Evolutionary conservation across 768 basidiomycete species (phyloP).

Genomic region (Mycena leptocephala): DNA sequence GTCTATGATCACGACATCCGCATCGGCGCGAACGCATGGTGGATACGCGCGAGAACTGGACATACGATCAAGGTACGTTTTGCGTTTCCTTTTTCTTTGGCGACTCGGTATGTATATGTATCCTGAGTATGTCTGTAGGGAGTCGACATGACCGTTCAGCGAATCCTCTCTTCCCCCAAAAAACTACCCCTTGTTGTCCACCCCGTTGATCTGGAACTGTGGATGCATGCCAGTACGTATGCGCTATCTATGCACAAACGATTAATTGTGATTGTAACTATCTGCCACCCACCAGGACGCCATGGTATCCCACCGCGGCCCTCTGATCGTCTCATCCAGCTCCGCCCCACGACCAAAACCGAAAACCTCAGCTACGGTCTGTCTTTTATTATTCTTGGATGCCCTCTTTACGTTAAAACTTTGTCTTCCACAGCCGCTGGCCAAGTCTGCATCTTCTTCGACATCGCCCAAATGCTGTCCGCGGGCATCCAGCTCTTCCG

Average conservation of each 20-base stretch:
- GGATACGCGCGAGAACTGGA: constrained; percentile 44
- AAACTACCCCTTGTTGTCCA: constrained; percentile 1
- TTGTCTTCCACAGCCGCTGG: neutral
- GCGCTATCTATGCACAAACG: neutral
- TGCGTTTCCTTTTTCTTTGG: neutral
- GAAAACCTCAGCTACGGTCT: neutral
- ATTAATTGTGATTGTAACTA: neutral
- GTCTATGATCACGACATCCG: constrained; percentile 44
- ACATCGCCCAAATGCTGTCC: constrained; percentile 13
- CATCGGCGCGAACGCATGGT: constrained; percentile 36
- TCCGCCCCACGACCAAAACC: neutral
- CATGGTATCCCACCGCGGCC: neutral
- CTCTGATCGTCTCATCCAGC: constrained; percentile 19
- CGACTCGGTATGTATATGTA: too few relatives aligned
- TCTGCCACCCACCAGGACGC: neutral
- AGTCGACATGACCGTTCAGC: neutral
- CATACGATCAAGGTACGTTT: constrained; percentile 37
- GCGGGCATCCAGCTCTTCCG: constrained; percentile 20
- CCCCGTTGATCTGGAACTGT: neutral
- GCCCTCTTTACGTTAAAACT: neutral
- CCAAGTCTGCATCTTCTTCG: constrained; percentile 15
- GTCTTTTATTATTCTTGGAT: neutral
- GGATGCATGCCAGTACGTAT: constrained; percentile 10
- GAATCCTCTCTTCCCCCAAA: neutral
- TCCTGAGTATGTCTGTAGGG: neutral